Evolutionary conservation across 2,329 filamentous ascomycete genomes (phyloP).

Genomic region (Ascochyta koolunga): DNA sequence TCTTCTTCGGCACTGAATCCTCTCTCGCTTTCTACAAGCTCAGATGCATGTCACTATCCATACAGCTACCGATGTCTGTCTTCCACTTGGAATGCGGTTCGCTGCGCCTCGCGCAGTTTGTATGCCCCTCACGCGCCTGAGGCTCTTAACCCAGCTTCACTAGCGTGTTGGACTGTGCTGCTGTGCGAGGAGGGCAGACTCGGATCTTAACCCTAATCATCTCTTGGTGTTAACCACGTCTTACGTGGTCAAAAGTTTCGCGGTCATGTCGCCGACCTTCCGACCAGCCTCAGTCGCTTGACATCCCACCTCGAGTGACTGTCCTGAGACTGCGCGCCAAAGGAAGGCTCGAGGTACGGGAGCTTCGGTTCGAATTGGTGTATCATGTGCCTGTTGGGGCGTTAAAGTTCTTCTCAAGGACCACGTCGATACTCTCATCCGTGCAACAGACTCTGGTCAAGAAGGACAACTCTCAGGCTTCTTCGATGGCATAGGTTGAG

Average conservation of each 20-base stretch:
- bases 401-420: constrained; percentile 74
- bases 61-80: constrained; percentile 78
- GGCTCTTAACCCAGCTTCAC: constrained; percentile 64
- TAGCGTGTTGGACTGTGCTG: constrained; percentile 51
- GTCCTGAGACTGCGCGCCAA: constrained; percentile 36
- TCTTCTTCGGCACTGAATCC: constrained; percentile 28
- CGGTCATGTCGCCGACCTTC: constrained; percentile 69
- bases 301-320: constrained; percentile 27
- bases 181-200: constrained; percentile 65
- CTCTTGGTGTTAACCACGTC: constrained; percentile 66
- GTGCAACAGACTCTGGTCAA: constrained; percentile 74
- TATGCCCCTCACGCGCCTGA: constrained; percentile 60
- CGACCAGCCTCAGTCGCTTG: constrained; percentile 60
- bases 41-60: constrained; percentile 73
- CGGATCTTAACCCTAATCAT: constrained; percentile 98
- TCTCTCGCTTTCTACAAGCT: constrained; percentile 45
- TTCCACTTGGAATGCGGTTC: constrained; percentile 65
- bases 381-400: constrained; percentile 74
- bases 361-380: constrained; percentile 58
- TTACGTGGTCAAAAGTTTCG: constrained; percentile 49
- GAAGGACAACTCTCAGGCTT: constrained; percentile 61
- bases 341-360: constrained; percentile 54
- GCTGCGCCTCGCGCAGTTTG: constrained; percentile 49
- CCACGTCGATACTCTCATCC: constrained; percentile 76
- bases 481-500: constrained; percentile 49